Percentiles rank a stretch among this genome's conserved stretches.
Conservation (phyloP, 345 rosid species). For the Eucalyptus curtisii region DNA sequence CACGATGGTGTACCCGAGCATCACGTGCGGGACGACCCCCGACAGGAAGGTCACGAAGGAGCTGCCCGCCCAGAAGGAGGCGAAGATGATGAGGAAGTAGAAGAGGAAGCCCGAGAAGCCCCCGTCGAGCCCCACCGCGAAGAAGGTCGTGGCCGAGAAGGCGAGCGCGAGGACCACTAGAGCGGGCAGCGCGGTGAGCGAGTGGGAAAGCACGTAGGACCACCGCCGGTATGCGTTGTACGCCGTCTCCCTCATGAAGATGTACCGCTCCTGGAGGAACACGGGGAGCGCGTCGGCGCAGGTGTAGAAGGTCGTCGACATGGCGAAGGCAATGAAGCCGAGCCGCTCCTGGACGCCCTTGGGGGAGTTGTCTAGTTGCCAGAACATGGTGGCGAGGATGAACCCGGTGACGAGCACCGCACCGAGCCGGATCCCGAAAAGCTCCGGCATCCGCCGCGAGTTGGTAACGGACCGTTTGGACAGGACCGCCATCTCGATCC, state of each 20-base stretch:
- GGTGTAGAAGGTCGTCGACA: conserved; percentile 96
- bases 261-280: conserved; percentile 87
- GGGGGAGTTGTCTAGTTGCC: conserved; percentile 80
- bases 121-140: conserved; percentile 87
- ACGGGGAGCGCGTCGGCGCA: conserved; percentile 93
- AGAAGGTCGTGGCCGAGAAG: conserved; percentile 61
- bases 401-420: conserved; percentile 82
- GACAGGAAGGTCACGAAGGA: conserved; percentile 91
- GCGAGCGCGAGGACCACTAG: conserved; percentile 54
- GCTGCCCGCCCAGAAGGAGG: conserved; percentile 90
- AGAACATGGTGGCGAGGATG: conserved; percentile 78
- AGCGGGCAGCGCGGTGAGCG: conserved; percentile 41
- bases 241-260: conserved; percentile 95
- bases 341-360: conserved; percentile 80
- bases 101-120: conserved; percentile 62
- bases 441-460: conserved; percentile 64
- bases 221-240: conserved; percentile 79
- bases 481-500: conserved; percentile 66
- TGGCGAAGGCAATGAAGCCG: conserved; percentile 89
- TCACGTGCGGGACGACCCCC: conserved; percentile 83
- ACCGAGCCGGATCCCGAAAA: conserved; percentile 63
- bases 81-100: conserved; percentile 57
- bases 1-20: conserved; percentile 86
- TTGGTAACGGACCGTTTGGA: conserved; percentile 55
- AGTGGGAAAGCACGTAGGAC: conserved; percentile 75